Evolutionary conservation across 2,329 filamentous ascomycete genomes (phyloP), one percentile per base, ranked within the genome.

Genomic region (Colletotrichum tanaceti): DNA sequence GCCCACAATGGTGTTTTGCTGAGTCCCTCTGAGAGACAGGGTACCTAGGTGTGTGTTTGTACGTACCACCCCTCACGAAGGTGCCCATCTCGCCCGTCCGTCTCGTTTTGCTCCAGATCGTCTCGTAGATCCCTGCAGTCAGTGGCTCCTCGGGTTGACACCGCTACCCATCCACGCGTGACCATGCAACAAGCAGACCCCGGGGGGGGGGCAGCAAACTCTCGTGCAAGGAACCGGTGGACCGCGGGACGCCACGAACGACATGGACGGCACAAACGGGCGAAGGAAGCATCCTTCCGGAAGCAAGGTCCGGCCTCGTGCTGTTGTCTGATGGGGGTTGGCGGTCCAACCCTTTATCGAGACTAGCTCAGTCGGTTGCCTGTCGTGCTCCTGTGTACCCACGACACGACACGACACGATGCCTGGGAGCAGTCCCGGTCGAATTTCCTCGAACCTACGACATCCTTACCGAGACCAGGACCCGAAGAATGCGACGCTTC

Each of bases 261-360:
- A 41, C 20, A 22, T 18, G 16, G 35, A 49, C 41, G 41, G 49
- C 20, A 38, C 22, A 20, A 62, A 50, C 35, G 32, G 41, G 13
- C 20, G 63, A 20, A 38, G 20, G 44, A 41, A 58, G 63, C 63
- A 63, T 28, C 32, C 58, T 52, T 2, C n/a, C 66, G 66, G 66
- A 66, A 57, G n/a, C 1, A 16, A 69, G 66, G 66, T 24, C 66
- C 66, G 66, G 28, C 20, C 22, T 47, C n/a, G 47, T 24, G 22
- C 41, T 28, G 14, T 18, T 57, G 38, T 62, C 63, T 61, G 63
- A 69, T 38, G 46, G 22, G n/a, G 28, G 28, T 28, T 4, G 28
- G 28, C 14, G 20, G 13, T 28, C 22, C 46, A 61, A 44, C 10
- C 13, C 44, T 6, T 11, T 13, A 57, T 62, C 1, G 10, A 35